phyloP scores from a whole-genome alignment of 306 rosid genomes.

The Clitoria ternatea region DNA sequence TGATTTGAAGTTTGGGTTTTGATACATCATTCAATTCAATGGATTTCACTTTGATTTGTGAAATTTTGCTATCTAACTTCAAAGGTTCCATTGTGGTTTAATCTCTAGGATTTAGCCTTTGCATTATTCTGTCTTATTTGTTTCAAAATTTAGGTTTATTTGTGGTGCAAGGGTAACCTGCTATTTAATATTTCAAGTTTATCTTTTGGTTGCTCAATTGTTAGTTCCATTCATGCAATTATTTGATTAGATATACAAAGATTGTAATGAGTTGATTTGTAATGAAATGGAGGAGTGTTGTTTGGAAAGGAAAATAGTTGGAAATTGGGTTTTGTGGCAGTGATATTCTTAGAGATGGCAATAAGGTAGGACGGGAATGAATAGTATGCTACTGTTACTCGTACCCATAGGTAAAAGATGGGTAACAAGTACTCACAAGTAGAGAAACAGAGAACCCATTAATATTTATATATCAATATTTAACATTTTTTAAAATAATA shows the following conservation, averaged over 20 bases:
- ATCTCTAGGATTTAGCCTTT: slow-evolving; percentile 87
- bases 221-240: slow-evolving; percentile 19
- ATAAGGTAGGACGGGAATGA: no score
- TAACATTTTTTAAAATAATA: no score
- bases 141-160: slow-evolving; percentile 39
- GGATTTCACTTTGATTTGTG: slow-evolving; percentile 34
- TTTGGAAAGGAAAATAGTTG: slow-evolving; percentile 46
- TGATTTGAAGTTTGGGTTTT: slow-evolving; percentile 62
- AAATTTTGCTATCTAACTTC: slow-evolving; percentile 30
- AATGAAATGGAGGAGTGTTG: slow-evolving; percentile 47
- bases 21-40: slow-evolving; percentile 33
- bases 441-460: no score
- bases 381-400: no score
- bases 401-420: no score
- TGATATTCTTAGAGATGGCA: no score
- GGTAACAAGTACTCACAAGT: no score
- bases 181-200: slow-evolving; percentile 36
- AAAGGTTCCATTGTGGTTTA: slow-evolving; percentile 39
- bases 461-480: no score
- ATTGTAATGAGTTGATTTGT: slow-evolving; percentile 32
- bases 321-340: no score
- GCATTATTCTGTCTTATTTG: slow-evolving; percentile 43
- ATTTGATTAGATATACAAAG: slow-evolving; percentile 24
- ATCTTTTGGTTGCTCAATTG: slow-evolving; percentile 27
- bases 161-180: slow-evolving; percentile 28